Evolutionary conservation across 192 early-diverging fungal species (phyloP).

Genomic region (Dimargaris cristalligena): DNA sequence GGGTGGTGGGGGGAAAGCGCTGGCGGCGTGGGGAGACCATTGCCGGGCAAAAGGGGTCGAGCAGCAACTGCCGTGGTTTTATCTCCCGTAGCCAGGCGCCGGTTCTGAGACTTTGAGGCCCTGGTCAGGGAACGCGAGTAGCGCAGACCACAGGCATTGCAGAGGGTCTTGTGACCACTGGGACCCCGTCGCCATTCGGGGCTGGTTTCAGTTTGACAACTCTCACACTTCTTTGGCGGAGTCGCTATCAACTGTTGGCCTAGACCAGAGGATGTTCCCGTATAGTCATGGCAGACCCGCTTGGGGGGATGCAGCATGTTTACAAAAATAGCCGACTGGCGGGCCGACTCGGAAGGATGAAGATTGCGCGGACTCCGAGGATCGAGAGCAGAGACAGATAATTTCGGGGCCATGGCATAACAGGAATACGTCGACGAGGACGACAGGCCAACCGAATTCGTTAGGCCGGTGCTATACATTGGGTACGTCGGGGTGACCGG

Average conservation of each 20-base stretch:
- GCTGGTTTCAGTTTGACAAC: constrained; percentile 32
- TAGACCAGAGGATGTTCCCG: neutral
- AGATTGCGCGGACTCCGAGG: no score
- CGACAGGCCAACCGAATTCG: no score
- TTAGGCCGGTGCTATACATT: no score
- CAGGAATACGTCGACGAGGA: no score
- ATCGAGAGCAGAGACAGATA: no score
- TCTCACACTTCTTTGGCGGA: constrained; percentile 29
- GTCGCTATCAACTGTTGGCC: constrained; percentile 1
- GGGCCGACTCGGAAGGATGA: no score
- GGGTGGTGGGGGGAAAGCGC: no score
- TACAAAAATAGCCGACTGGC: neutral
- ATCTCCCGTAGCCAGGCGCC: neutral
- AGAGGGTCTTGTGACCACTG: constrained; percentile 35
- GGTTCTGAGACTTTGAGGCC: neutral
- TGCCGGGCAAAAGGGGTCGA: no score
- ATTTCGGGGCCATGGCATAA: no score
- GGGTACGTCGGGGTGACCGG: no score
- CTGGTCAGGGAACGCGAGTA: constrained; percentile 32
- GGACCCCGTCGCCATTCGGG: constrained; percentile 38
- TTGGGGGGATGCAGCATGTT: neutral
- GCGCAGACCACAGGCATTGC: constrained; percentile 33
- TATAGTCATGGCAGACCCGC: neutral
- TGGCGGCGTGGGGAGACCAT: no score
- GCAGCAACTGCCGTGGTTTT: neutral